A percentile compares a stretch with the other conserved stretches of the same genome.
These are phyloP conservation scores for Tuber calosporum DNA, from an alignment of 495 filamentous ascomycete species.

Conservation along the genomic window DNA sequence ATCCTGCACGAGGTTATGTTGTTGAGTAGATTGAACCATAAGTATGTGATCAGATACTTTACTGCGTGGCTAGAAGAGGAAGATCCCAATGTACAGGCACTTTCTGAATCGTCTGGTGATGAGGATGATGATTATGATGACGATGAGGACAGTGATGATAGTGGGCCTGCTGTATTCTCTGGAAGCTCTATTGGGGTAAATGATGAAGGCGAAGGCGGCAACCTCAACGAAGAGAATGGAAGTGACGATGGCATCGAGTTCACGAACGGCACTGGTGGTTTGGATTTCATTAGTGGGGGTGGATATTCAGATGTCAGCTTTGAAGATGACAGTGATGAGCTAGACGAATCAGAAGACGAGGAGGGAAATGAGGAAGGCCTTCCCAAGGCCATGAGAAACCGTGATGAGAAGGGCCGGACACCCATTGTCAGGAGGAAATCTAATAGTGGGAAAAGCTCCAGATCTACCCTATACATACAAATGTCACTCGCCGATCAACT, in stretches of 20 bases:
- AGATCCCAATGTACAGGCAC: constrained; percentile 17
- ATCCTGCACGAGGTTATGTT: constrained; percentile 87
- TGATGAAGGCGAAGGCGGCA: constrained; percentile 5
- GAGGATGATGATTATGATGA: constrained; percentile 19
- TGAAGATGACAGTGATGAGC: constrained; percentile 62
- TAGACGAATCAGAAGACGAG: constrained; percentile 47
- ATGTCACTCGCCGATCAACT: constrained; percentile 98
- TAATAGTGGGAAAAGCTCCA: neutral
- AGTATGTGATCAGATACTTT: constrained; percentile 91
- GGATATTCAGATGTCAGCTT: constrained; percentile 76
- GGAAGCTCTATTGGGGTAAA: constrained; percentile 12
- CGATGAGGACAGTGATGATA: constrained; percentile 30
- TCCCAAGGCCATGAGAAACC: constrained; percentile 22
- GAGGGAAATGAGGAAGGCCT: constrained; percentile 42
- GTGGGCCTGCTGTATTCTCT: constrained; percentile 22
- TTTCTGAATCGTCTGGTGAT: constrained; percentile 28
- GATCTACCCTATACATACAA: constrained; percentile 63
- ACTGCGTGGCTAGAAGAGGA: constrained; percentile 84
- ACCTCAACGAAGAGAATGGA: neutral
- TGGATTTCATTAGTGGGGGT: constrained; percentile 90
- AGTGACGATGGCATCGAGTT: constrained; percentile 52
- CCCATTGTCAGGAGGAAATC: constrained; percentile 41
- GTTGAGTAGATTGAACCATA: constrained; percentile 85
- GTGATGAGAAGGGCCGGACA: constrained; percentile 22
- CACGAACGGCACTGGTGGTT: constrained; percentile 64